Evolutionary conservation across 495 filamentous ascomycete genomes (phyloP), one percentile per base, ranked within the genome.

Genomic region (Xylaria cubensis): DNA sequence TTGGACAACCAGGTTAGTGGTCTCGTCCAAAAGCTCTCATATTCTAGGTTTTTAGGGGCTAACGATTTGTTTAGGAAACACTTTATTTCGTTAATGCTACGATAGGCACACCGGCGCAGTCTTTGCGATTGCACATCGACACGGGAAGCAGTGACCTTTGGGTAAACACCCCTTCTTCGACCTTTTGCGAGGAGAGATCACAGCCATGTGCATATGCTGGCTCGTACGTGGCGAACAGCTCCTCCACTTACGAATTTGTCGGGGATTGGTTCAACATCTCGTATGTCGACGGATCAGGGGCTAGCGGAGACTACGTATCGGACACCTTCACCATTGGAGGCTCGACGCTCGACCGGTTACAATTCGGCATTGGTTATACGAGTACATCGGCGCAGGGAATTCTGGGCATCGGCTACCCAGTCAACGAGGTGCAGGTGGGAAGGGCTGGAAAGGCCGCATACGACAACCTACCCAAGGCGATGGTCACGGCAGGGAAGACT

Each of bases 101-200:
- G 13, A 74, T 96, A 71, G 93, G 93, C 46, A 94, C 93, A 21
- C 93, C 92, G 24, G 74, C 85, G 26, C 90, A 91, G 74, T 80
- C 74, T 5, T 64, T 94, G n/a, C 85, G 88, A 29, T 76, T 95
- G 77, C 89, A 93, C 72, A 76, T 96, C 66, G 93, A 96, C 74
- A 96, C 93, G 12, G 93, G 93, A 36, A 97, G 93, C 78, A 96
- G 93, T 74, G 95, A 98, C 82, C 81, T 97, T 3, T 98, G 95
- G 95, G 87, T 90, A 32, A 96, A 97, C 80, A 88, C 91, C 5
- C 86, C 86, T 15, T 80, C 77, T 42, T 95, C 93, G 7, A 73
- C 78, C 3, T 80, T 93, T 21, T 97, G 94, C 75, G 69, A 77
- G 9, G 71, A 75, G 3, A 70, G 70, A 9, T 69, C 69, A 0